Percentiles rank a stretch among this genome's conserved stretches.
These are phyloP conservation scores for Neofusicoccum laricinum DNA, from an alignment of 2,329 filamentous ascomycete genomes.

Conservation along the genomic window DNA sequence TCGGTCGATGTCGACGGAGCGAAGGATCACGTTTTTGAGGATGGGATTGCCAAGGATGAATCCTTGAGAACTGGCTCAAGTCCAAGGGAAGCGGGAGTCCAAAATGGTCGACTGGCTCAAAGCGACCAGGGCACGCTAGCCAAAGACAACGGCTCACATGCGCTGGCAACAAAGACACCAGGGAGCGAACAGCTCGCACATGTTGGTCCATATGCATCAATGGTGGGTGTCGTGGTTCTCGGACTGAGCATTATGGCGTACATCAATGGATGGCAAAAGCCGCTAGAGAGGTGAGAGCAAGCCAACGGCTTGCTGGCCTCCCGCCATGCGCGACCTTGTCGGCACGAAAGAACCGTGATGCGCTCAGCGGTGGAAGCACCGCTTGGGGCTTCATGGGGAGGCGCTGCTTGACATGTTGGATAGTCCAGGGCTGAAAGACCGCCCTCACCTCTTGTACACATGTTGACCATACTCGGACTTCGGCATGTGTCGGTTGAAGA, in stretches of 20 bases:
- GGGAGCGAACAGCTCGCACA: slow-evolving; percentile 27
- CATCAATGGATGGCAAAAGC: slow-evolving; percentile 43
- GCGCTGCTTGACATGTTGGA: neutral
- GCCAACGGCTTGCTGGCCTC: neutral
- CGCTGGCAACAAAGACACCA: slow-evolving; percentile 26
- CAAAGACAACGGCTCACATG: slow-evolving; percentile 25
- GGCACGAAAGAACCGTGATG: neutral
- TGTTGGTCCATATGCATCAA: slow-evolving; percentile 37
- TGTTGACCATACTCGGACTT: neutral
- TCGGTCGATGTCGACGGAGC: slow-evolving; percentile 21
- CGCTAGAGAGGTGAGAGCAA: slow-evolving; percentile 40
- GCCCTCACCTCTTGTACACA: slow-evolving; percentile 6
- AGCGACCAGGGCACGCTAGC: slow-evolving; percentile 24
- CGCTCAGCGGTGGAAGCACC: neutral
- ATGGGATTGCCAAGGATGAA: slow-evolving; percentile 11
- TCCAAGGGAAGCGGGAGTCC: slow-evolving; percentile 18
- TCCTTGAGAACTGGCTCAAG: neutral
- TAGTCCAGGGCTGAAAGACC: neutral
- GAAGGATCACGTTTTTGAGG: slow-evolving; percentile 17
- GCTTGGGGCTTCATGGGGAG: neutral
- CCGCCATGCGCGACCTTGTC: neutral
- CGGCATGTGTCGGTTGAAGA: neutral
- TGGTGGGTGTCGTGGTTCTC: slow-evolving; percentile 38
- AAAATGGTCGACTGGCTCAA: slow-evolving; percentile 31
- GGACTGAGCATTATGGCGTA: slow-evolving; percentile 41